Evolutionary conservation across 108 stramenopile genomes (phyloP).

Genomic region (Cylindrotheca closterium): DNA sequence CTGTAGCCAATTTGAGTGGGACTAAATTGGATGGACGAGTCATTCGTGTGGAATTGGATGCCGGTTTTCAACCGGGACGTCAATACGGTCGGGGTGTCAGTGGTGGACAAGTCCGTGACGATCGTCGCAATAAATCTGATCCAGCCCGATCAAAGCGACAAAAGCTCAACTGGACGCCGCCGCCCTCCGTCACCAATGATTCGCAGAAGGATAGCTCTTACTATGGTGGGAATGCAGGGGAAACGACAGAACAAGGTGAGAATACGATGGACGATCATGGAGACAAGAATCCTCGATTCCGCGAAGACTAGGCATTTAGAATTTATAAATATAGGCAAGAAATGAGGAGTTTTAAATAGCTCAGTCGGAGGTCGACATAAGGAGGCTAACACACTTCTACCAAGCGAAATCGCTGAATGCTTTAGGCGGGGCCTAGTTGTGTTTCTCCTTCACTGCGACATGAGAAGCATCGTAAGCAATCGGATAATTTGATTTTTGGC

Average conservation of each 20-base stretch:
- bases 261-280: not conserved
- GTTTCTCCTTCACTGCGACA: too few relatives aligned
- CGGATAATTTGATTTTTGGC: too few relatives aligned
- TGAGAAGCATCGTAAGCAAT: too few relatives aligned
- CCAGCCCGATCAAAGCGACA: conserved; percentile 19
- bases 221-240: not conserved
- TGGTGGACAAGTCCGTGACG: conserved; percentile 95
- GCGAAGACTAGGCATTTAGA: too few relatives aligned
- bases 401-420: too few relatives aligned
- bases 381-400: too few relatives aligned
- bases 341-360: too few relatives aligned
- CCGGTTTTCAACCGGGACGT: conserved; percentile 92
- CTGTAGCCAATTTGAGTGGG: conserved; percentile 74
- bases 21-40: conserved; percentile 90
- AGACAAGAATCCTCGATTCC: conserved; percentile 23
- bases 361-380: too few relatives aligned
- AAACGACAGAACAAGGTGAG: conserved; percentile 4
- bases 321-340: too few relatives aligned
- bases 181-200: not conserved
- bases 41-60: conserved; percentile 95
- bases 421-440: too few relatives aligned
- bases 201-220: not conserved
- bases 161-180: not conserved
- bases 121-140: conserved; percentile 43
- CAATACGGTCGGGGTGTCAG: conserved; percentile 91